Evolutionary conservation across 352 stramenopile species (phyloP).

Genomic region (Paralagenidium karlingii): DNA sequence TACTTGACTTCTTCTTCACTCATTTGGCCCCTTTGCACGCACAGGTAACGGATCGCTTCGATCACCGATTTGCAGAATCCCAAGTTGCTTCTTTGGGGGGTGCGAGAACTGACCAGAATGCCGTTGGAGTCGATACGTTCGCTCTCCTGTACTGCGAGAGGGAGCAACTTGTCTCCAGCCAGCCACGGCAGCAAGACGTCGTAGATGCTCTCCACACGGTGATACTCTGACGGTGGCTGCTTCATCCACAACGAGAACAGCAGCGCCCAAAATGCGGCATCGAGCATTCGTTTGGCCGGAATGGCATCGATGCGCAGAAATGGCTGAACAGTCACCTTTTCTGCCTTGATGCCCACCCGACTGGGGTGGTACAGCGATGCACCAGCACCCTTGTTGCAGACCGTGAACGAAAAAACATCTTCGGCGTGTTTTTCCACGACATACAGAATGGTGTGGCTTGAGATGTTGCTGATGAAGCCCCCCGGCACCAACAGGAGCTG

Average conservation of each 20-base stretch:
- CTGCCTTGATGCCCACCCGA: constrained; percentile 5
- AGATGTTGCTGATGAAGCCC: constrained; percentile 60
- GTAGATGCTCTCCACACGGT: constrained; percentile 80
- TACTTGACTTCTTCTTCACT: constrained; percentile 42
- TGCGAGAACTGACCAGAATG: constrained; percentile 14
- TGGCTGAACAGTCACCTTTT: constrained; percentile 74
- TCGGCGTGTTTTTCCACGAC: constrained; percentile 60
- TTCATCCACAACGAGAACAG: constrained; percentile 79
- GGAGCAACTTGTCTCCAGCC: constrained; percentile 53
- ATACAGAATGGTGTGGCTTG: constrained; percentile 72
- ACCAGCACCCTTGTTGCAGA: constrained; percentile 82
- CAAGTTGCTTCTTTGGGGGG: constrained; percentile 53
- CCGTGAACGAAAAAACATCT: constrained; percentile 56
- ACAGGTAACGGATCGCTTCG: constrained; percentile 62
- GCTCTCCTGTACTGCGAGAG: constrained; percentile 33
- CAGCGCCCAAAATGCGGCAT: constrained; percentile 79
- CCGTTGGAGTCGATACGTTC: constrained; percentile 10
- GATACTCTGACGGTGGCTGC: constrained; percentile 75
- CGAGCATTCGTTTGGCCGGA: constrained; percentile 40
- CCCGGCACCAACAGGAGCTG: constrained; percentile 53
- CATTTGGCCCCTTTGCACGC: constrained; percentile 18
- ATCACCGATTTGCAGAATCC: constrained; percentile 76
- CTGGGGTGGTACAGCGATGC: constrained; percentile 75
- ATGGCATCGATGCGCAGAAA: constrained; percentile 59
- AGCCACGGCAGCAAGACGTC: constrained; percentile 84